Evolutionary conservation across 2,329 filamentous ascomycete genomes (phyloP).

Genomic region (Graphilbum ipis-grandicollis): DNA sequence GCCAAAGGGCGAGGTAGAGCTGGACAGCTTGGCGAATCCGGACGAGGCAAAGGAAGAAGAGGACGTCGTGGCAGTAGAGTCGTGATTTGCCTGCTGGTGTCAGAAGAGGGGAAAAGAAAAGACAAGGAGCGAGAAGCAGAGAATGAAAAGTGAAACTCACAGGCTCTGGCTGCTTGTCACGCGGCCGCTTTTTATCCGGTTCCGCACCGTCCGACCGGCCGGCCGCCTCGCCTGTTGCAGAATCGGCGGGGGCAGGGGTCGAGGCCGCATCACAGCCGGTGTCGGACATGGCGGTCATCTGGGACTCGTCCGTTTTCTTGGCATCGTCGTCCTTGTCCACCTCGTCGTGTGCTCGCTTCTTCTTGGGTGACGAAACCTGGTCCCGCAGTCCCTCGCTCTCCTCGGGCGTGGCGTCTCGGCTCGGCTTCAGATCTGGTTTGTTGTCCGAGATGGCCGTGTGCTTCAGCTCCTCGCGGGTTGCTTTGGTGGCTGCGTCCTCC

Average conservation of each 20-base stretch:
- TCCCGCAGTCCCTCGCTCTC: constrained; percentile 26
- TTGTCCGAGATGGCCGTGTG: constrained; percentile 45
- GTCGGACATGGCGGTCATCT: constrained; percentile 1
- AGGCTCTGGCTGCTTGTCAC: constrained; percentile 26
- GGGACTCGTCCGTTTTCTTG: constrained; percentile 24
- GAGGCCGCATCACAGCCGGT: not conserved
- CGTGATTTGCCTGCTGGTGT: too few species aligned
- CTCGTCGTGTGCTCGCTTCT: constrained; percentile 45
- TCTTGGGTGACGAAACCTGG: constrained; percentile 42
- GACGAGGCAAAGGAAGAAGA: constrained; percentile 49
- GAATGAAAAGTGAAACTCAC: constrained; percentile 4
- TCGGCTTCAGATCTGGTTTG: too few species aligned
- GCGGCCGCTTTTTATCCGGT: constrained; percentile 47
- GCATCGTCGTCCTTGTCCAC: constrained; percentile 30
- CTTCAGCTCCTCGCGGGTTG: constrained; percentile 45
- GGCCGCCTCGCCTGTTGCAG: not conserved
- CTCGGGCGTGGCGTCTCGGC: not conserved
- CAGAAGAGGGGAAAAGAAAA: constrained; percentile 1
- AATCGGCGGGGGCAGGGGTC: not conserved
- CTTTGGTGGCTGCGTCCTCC: constrained; percentile 47
- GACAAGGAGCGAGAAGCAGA: not conserved
- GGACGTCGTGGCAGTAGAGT: constrained; percentile 24
- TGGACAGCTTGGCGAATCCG: constrained; percentile 48
- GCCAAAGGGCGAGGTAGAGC: constrained; percentile 48
- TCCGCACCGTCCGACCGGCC: constrained; percentile 36